These are phyloP conservation scores for Penicillium macrosclerotiorum DNA, from an alignment of 495 filamentous ascomycete genomes.

Conservation along the genomic window DNA sequence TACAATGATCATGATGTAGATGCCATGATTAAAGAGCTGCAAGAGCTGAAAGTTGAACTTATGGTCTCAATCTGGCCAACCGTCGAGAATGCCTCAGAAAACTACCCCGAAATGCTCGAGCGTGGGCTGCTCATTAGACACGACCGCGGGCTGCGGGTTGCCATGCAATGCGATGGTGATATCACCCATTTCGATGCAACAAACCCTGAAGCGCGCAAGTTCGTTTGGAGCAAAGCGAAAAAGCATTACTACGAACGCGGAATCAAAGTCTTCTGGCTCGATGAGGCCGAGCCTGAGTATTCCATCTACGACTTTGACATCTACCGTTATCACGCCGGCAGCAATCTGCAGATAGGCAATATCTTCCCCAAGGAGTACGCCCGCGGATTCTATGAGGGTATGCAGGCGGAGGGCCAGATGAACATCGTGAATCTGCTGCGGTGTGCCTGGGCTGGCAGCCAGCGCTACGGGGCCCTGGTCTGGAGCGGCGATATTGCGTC, in stretches of 20 bases:
- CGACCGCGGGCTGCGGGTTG: slow-evolving; percentile 51
- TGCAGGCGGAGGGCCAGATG: slow-evolving; percentile 40
- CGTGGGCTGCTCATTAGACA: slow-evolving; percentile 51
- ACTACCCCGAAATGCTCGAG: slow-evolving; percentile 55
- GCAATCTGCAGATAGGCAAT: slow-evolving; percentile 53
- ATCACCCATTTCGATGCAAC: slow-evolving; percentile 57
- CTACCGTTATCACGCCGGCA: slow-evolving; percentile 54
- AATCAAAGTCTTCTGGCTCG: slow-evolving; percentile 60
- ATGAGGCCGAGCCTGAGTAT: slow-evolving; percentile 61
- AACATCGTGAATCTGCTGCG: slow-evolving; percentile 57
- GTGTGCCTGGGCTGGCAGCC: slow-evolving; percentile 59
- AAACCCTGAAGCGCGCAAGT: slow-evolving; percentile 49
- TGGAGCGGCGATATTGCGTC: slow-evolving; percentile 60
- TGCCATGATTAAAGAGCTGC: slow-evolving; percentile 55
- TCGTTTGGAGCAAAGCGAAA: slow-evolving; percentile 53
- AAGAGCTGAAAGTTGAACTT: slow-evolving; percentile 50
- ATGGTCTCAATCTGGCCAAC: slow-evolving; percentile 64
- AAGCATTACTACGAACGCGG: slow-evolving; percentile 56
- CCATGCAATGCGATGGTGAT: slow-evolving; percentile 53
- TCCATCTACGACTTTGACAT: slow-evolving; percentile 58
- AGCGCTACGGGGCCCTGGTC: slow-evolving; percentile 58
- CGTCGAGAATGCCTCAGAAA: slow-evolving; percentile 50
- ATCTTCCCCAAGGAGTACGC: slow-evolving; percentile 55
- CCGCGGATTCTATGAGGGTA: slow-evolving; percentile 55
- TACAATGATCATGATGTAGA: too few relatives aligned